Conservation (phyloP, 2,329 filamentous ascomycete genomes). For the Diaporthe batatas region DNA sequence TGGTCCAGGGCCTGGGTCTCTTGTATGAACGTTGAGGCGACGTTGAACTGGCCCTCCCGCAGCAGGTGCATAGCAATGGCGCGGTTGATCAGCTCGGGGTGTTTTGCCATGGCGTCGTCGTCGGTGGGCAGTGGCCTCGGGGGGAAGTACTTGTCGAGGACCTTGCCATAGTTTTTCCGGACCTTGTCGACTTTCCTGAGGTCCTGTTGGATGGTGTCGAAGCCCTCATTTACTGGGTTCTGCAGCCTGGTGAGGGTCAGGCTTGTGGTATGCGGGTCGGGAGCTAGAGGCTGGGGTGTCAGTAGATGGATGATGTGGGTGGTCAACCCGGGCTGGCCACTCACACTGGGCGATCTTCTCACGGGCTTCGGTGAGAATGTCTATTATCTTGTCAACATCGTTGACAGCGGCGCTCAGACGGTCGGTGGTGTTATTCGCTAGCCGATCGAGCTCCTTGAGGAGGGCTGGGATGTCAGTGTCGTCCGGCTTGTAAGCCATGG, state of each 20-base stretch:
- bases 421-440: constrained; percentile 70
- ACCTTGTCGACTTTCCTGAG: constrained; percentile 86
- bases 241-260: constrained; percentile 87
- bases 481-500: constrained; percentile 47
- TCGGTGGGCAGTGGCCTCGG: constrained; percentile 78
- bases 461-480: constrained; percentile 64
- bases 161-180: constrained; percentile 86
- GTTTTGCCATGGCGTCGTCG: constrained; percentile 82
- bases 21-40: constrained; percentile 85
- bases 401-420: constrained; percentile 79
- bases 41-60: constrained; percentile 91
- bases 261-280: constrained; percentile 78
- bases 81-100: constrained; percentile 85
- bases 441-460: constrained; percentile 79
- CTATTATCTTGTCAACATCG: constrained; percentile 87
- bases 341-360: constrained; percentile 79
- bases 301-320: constrained; percentile 32
- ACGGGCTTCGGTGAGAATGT: constrained; percentile 79
- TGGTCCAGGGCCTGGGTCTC: constrained; percentile 67
- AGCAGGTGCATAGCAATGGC: constrained; percentile 97
- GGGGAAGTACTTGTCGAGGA: constrained; percentile 76
- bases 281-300: constrained; percentile 47
- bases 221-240: constrained; percentile 83
- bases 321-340: constrained; percentile 35
- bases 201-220: constrained; percentile 84